Base-by-base conservation (phyloP, 768 basidiomycete species). In the Boletus subcaerulescens region DNA sequence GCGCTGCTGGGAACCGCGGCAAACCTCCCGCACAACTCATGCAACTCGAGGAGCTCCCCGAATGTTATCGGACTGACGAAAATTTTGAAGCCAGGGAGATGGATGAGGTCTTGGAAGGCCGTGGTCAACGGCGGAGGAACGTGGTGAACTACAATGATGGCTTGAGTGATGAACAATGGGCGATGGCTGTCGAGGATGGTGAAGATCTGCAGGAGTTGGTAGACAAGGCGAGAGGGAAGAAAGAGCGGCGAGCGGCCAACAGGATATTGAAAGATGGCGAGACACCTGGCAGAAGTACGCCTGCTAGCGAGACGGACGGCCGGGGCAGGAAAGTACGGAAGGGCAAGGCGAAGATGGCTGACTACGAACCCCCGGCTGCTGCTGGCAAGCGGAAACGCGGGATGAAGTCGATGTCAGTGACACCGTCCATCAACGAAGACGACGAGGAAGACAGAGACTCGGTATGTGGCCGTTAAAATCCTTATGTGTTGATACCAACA, bases 91-190 rank as follows among this genome's bases (percentile, higher is more conserved):
- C 82, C 20, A 76, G 79, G 52, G 75, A 81, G 45, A 69, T 85
- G 8, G 76, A 71, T 13, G 73, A 80, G 42, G 72, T 73, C 38
- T 62, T 75, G 26, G 83, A 92, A 66, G 94, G 94, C 52, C 85
- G 94, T 57, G 95, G 94, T 35, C 87, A 91, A 68, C 81, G 94
- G 61, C 81, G 84, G 55, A 81, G 93, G 60, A 91, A 85, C 54
- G 80, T 88, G 42, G 92, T 98, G 57, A 87, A 84, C 66, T 98
- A 98, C 66, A 95, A 89, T 55, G 96, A 98, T 66, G 94, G 94
- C 15, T 78, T 98, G 52, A 88, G 85, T 49, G 96, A 98, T 61
- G 96, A 97, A 65, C 87, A 94, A 61, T 97, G 93, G 89, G 84
- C 92, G 32, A 80, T 89, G 80, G 88, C 89, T 48, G 73, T 91